Conservation (phyloP, 2,329 filamentous ascomycete genomes). For the Fusarium abutilonis region DNA sequence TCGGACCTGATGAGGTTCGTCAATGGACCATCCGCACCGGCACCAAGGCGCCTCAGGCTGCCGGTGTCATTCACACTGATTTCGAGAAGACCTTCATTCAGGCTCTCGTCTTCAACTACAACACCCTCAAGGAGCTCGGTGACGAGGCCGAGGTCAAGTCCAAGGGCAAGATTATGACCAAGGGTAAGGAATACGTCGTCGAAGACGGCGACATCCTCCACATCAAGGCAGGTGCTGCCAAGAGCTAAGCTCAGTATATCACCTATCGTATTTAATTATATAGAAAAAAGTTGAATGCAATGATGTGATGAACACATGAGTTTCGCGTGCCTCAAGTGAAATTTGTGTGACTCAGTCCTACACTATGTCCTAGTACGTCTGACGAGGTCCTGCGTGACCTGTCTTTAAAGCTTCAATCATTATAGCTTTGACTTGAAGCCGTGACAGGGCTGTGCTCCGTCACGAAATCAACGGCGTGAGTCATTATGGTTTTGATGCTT, state of each 20-base stretch:
- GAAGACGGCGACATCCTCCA: slow-evolving; percentile 85
- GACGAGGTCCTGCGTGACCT: no score
- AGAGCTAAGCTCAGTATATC: slow-evolving; percentile 61
- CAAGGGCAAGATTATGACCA: slow-evolving; percentile 97
- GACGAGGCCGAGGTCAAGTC: slow-evolving; percentile 90
- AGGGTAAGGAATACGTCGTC: slow-evolving; percentile 96
- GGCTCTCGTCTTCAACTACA: slow-evolving; percentile 91
- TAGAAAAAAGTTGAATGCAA: slow-evolving; percentile 42
- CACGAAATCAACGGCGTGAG: no score
- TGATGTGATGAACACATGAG: slow-evolving; percentile 32
- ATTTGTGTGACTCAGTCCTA: not conserved
- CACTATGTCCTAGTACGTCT: no score
- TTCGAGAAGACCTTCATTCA: slow-evolving; percentile 99
- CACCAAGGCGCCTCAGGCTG: slow-evolving; percentile 96
- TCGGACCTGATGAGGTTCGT: slow-evolving; percentile 92
- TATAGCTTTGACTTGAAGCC: no score
- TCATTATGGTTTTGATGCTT: no score
- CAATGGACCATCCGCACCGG: slow-evolving; percentile 98
- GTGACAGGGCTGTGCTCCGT: no score
- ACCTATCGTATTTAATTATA: slow-evolving; percentile 13
- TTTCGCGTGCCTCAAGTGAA: not conserved
- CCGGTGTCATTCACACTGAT: slow-evolving; percentile 97
- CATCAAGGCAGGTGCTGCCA: slow-evolving; percentile 89
- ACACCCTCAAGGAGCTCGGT: slow-evolving; percentile 81
- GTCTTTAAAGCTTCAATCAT: no score